Evolutionary conservation across 495 filamentous ascomycete genomes (phyloP).

Genomic region (Penicillium antarcticum): DNA sequence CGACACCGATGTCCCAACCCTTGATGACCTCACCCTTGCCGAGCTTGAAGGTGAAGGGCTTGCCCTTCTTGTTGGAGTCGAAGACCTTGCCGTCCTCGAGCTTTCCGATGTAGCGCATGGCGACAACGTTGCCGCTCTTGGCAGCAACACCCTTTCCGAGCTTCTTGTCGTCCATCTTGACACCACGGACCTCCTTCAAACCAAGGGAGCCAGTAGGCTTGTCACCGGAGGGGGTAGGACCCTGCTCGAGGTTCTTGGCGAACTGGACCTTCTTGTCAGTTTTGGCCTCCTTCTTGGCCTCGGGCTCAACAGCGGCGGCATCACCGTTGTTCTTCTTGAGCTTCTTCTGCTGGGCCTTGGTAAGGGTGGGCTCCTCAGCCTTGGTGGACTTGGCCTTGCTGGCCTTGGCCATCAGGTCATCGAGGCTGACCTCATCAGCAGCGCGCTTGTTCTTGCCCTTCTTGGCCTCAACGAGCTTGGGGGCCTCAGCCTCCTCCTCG

Average conservation of each 20-base stretch:
- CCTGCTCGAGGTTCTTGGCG: conserved; percentile 96
- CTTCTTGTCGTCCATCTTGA: conserved; percentile 95
- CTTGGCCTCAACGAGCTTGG: conserved; percentile 72
- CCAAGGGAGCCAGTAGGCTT: conserved; percentile 57
- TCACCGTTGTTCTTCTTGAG: conserved; percentile 96
- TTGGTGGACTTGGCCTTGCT: conserved; percentile 51
- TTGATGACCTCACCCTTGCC: conserved; percentile 95
- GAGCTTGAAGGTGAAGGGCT: conserved; percentile 92
- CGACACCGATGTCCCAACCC: conserved; percentile 94
- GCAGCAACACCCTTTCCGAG: conserved; percentile 73
- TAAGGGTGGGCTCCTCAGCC: conserved; percentile 63
- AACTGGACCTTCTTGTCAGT: conserved; percentile 97
- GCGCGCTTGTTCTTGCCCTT: conserved; percentile 90
- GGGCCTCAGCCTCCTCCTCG: conserved; percentile 71
- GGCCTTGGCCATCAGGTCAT: conserved; percentile 75
- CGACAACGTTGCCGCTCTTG: conserved; percentile 81
- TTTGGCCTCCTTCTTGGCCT: conserved; percentile 44
- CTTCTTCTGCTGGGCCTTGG: conserved; percentile 98
- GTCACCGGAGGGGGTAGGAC: conserved; percentile 70
- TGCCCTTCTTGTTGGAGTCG: conserved; percentile 95
- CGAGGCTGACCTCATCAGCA: conserved; percentile 66
- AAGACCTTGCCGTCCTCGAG: conserved; percentile 88
- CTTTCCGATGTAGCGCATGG: conserved; percentile 98
- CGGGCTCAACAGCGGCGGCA: conserved; percentile 56
- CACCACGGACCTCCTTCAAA: conserved; percentile 76